A percentile compares a stretch with the other conserved stretches of the same genome.
These are phyloP conservation scores for Pichia paraexigua DNA, from an alignment of 805 yeast species.

Conservation along the genomic window DNA sequence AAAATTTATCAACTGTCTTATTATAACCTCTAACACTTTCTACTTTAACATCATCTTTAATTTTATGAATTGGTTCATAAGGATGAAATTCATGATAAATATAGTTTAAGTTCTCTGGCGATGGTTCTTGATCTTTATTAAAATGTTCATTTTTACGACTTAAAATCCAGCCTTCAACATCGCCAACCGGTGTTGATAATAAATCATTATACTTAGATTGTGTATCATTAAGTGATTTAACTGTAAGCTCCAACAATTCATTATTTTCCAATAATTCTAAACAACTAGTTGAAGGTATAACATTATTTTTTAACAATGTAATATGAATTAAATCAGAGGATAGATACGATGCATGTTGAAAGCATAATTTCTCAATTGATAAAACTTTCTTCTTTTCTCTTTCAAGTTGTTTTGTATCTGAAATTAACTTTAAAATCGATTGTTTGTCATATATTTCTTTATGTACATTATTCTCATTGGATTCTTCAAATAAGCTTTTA, in stretches of 20 bases:
- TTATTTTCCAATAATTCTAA: constrained; percentile 25
- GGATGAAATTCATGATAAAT: constrained; percentile 51
- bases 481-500: constrained; percentile 33
- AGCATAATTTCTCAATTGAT: constrained; percentile 63
- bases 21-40: constrained; percentile 60
- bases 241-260: constrained; percentile 26
- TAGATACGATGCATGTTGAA: constrained; percentile 61
- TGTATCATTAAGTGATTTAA: constrained; percentile 38
- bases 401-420: constrained; percentile 24
- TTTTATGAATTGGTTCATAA: constrained; percentile 34
- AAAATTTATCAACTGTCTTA: constrained; percentile 72
- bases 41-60: constrained; percentile 25
- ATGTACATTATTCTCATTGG: constrained; percentile 2
- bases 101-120: constrained; percentile 30
- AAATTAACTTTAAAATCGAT: constrained; percentile 34
- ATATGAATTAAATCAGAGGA: constrained; percentile 74
- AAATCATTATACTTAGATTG: constrained; percentile 36
- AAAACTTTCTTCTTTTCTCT: constrained; percentile 38
- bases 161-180: constrained; percentile 52
- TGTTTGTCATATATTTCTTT: constrained; percentile 22
- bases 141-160: constrained; percentile 50
- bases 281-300: constrained; percentile 34
- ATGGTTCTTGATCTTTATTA: constrained; percentile 32
- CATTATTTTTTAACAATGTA: constrained; percentile 35
- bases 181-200: constrained; percentile 27